Percentiles rank a stretch among this genome's conserved stretches.
phyloP scores from a whole-genome alignment of 2,329 filamentous ascomycete genomes.

The Trichoderma harzianum region DNA sequence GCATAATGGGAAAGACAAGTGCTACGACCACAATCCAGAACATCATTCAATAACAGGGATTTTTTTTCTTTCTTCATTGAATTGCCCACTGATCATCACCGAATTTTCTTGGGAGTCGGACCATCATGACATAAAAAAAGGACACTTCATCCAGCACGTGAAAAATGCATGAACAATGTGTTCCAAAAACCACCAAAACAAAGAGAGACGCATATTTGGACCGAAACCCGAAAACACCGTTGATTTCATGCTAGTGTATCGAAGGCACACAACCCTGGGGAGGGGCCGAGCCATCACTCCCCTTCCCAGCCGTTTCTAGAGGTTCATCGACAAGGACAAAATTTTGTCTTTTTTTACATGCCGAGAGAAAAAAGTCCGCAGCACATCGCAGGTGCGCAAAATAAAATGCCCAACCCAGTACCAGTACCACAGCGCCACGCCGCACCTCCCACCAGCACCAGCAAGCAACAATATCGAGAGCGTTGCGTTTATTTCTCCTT shows the following conservation, averaged over 20 bases:
- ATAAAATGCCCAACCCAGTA: constrained; percentile 26
- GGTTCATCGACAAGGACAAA: constrained; percentile 26
- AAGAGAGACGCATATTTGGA: constrained; percentile 26
- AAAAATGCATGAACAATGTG: neutral
- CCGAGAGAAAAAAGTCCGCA: constrained; percentile 26
- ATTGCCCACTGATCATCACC: constrained; percentile 11
- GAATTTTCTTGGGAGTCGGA: neutral
- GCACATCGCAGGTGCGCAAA: constrained; percentile 27
- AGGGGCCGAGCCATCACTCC: constrained; percentile 22
- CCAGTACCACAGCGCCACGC: constrained; percentile 22
- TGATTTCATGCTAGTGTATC: constrained; percentile 43
- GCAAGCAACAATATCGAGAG: constrained; percentile 29
- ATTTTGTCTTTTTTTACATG: constrained; percentile 13
- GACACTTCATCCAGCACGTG: constrained; percentile 1
- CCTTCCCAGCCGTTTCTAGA: constrained; percentile 31
- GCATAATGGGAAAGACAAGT: neutral
- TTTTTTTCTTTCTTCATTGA: neutral
- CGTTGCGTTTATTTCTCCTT: constrained; percentile 75
- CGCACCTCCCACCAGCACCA: constrained; percentile 14
- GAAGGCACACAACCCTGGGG: constrained; percentile 31
- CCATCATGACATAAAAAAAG: neutral
- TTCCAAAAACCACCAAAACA: neutral
- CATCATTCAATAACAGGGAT: neutral
- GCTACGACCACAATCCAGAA: neutral
- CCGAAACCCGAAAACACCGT: constrained; percentile 41